phyloP scores from a whole-genome alignment of 306 rosid species.

The Cicer bijugum region DNA sequence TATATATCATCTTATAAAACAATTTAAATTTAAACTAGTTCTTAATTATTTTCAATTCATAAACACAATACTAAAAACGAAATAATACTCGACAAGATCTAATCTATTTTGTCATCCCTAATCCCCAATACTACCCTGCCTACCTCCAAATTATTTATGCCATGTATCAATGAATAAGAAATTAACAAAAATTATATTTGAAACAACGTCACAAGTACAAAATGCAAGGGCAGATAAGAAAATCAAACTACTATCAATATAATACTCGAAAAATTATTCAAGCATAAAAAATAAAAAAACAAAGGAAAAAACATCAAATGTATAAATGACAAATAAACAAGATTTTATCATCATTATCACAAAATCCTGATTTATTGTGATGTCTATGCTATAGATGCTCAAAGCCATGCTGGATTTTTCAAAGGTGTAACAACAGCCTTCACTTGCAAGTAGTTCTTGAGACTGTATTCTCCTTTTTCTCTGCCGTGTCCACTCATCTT shows the following conservation, averaged over 20 bases:
- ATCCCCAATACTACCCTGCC: too few relatives aligned
- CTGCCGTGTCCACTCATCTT: constrained; percentile 95
- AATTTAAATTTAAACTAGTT: too few relatives aligned
- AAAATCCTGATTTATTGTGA: constrained; percentile 45
- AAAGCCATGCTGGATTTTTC: constrained; percentile 89
- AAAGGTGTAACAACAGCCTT: constrained; percentile 84
- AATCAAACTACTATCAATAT: background rate
- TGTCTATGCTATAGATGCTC: background rate
- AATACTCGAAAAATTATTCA: background rate
- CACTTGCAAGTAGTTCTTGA: constrained; percentile 84
- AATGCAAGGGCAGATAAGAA: too few relatives aligned
- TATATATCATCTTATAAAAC: too few relatives aligned
- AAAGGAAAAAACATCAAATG: background rate
- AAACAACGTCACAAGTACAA: too few relatives aligned
- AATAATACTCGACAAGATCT: too few relatives aligned
- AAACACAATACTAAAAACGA: too few relatives aligned
- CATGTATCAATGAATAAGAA: too few relatives aligned
- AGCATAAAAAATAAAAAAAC: background rate
- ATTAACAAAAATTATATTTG: too few relatives aligned
- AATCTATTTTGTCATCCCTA: too few relatives aligned
- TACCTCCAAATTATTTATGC: too few relatives aligned
- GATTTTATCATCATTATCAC: constrained; percentile 42
- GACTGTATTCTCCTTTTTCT: constrained; percentile 87
- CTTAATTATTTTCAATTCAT: too few relatives aligned
- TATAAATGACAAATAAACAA: constrained; percentile 11